Base-by-base conservation (phyloP, 345 rosid species). In the Eutrema japonicum region DNA sequence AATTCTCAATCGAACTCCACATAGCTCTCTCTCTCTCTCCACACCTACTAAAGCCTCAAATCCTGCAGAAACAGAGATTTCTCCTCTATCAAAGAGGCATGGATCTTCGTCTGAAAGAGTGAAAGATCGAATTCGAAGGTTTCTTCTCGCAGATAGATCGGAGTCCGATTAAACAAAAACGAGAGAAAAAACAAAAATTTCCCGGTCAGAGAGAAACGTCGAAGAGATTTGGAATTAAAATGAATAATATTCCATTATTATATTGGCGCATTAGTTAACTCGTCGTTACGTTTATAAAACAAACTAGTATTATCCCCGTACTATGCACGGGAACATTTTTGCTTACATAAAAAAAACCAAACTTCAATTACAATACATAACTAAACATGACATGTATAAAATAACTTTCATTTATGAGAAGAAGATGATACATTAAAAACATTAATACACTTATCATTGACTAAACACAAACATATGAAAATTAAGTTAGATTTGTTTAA, bases 1-100 rank as follows among this genome's bases (percentile, higher is more conserved):
- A 78, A 84, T 78, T 85, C 52, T 86, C 91, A 47, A 90, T 82
- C 56, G 90, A 85, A 79, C 86, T 84, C 93, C 86, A 83, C 98
- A 93, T 93, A 35, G 18, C 70, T 35, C 33, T 45, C 43, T 43
- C 18, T 51, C 58, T 18, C 61, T 6, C 26, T 14, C 8, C 6
- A 64, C 14, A 38, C 32, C 47, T 13, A n/a, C 52, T 29, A 10
- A 3, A 14, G 16, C 41, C 42, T 53, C 10, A 32, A 14, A 29
- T 10, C 41, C 14, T 26, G 3, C 9, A 66, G 40, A 29, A 6
- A 63, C 12, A 69, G 45, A 55, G 73, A 42, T 55, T 11, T 14
- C 12, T 68, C 11, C 7, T 67, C 32, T 29, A 10, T 68, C 11
- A 14, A 13, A 46, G 2, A 14, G 8, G 43, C 8, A 41, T 29